Conservation (phyloP, 306 rosid genomes). For the Notholithocarpus densiflorus region DNA sequence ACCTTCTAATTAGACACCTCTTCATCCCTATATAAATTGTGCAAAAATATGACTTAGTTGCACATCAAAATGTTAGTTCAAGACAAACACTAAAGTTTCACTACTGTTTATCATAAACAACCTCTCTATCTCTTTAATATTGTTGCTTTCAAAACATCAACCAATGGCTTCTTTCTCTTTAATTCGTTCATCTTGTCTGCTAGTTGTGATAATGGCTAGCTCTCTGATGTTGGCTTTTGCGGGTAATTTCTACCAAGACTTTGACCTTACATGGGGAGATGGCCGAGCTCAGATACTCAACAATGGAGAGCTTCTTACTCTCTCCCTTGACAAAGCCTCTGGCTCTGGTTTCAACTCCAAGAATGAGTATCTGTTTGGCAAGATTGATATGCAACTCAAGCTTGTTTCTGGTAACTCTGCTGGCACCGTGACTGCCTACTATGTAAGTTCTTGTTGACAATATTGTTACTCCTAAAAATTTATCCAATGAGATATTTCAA, state of each 20-base stretch:
- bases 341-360: conserved; percentile 74
- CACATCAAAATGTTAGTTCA: not conserved
- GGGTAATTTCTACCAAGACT: conserved; percentile 46
- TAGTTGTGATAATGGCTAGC: not conserved
- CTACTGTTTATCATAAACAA: not conserved
- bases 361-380: conserved; percentile 48
- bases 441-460: conserved; percentile 32
- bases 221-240: conserved; percentile 18
- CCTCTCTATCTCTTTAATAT: not conserved
- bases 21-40: not conserved
- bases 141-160: not conserved
- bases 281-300: conserved; percentile 50
- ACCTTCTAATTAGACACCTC: not conserved
- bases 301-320: conserved; percentile 41
- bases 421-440: conserved; percentile 73
- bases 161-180: conserved; percentile 9
- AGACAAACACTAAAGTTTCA: not conserved
- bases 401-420: conserved; percentile 68
- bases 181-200: not conserved
- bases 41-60: not conserved
- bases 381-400: conserved; percentile 65
- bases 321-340: conserved; percentile 63
- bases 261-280: conserved; percentile 65
- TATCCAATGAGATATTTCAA: too few species aligned
- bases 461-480: not conserved